Evolutionary conservation across 768 basidiomycete genomes (phyloP).

Genomic region (Mycena chlorophos): DNA sequence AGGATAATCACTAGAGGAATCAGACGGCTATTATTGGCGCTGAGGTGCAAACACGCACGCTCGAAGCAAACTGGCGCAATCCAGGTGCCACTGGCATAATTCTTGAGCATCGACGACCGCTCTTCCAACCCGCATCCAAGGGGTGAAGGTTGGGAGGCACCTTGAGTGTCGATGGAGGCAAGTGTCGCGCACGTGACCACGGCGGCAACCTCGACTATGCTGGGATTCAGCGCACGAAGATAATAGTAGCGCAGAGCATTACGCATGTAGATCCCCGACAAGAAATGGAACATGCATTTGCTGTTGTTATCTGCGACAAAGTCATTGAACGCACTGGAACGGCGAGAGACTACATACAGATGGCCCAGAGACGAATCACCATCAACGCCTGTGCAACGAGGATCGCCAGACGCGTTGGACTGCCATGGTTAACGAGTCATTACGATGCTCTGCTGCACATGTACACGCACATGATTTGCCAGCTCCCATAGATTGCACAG

Average conservation of each 20-base stretch:
- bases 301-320: slow-evolving; percentile 15
- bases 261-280: slow-evolving; percentile 2
- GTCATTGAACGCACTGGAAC: no score
- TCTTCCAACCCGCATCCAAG: slow-evolving; percentile 14
- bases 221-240: neutral
- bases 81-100: slow-evolving; percentile 20
- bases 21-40: neutral
- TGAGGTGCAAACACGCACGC: slow-evolving; percentile 1
- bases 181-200: slow-evolving; percentile 5
- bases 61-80: slow-evolving; percentile 22
- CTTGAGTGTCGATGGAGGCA: slow-evolving; percentile 4
- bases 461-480: slow-evolving; percentile 16
- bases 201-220: slow-evolving; percentile 16
- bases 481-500: slow-evolving; percentile 14
- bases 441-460: neutral
- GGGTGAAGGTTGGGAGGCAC: slow-evolving; percentile 12
- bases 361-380: slow-evolving; percentile 20
- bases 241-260: neutral
- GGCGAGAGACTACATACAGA: slow-evolving; percentile 6
- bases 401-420: slow-evolving; percentile 17
- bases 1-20: slow-evolving; percentile 10
- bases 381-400: slow-evolving; percentile 17
- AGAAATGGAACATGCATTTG: slow-evolving; percentile 13
- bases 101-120: neutral
- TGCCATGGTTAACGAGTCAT: neutral